Conservation (phyloP, 306 rosid genomes). For the Lotus japonicus region DNA sequence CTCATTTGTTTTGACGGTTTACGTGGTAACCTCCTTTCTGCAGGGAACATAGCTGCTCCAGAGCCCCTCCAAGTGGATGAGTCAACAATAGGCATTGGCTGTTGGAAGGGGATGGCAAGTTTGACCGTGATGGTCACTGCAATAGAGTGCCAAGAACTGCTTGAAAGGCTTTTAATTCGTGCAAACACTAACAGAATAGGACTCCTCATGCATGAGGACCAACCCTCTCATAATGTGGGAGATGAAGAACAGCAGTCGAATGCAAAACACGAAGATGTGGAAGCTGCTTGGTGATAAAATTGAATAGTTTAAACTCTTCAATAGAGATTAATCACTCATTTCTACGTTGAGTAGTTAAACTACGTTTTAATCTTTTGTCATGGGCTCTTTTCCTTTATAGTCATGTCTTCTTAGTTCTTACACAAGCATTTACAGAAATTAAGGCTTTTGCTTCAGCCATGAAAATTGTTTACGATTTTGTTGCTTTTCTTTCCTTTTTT, state of each 20-base stretch:
- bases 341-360: too few species aligned
- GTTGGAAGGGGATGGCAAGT: constrained; percentile 86
- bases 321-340: too few species aligned
- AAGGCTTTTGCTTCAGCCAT: too few species aligned
- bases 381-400: too few species aligned
- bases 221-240: constrained; percentile 9
- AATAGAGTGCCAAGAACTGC: constrained; percentile 78
- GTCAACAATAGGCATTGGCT: constrained; percentile 76
- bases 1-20: neutral
- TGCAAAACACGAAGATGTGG: neutral
- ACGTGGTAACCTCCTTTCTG: neutral
- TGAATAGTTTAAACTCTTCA: too few species aligned
- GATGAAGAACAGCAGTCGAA: constrained; percentile 24
- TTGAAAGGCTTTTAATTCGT: constrained; percentile 54
- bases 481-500: too few species aligned
- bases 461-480: too few species aligned
- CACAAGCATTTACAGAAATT: too few species aligned
- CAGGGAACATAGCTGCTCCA: constrained; percentile 35
- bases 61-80: constrained; percentile 37
- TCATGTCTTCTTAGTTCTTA: too few species aligned
- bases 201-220: constrained; percentile 19
- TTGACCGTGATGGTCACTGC: constrained; percentile 75
- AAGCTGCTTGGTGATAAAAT: neutral
- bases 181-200: constrained; percentile 24
- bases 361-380: too few species aligned